Percentiles rank a stretch among this genome's conserved stretches.
phyloP scores from a whole-genome alignment of 805 yeast species.

The Myxozyma vanderwaltii region DNA sequence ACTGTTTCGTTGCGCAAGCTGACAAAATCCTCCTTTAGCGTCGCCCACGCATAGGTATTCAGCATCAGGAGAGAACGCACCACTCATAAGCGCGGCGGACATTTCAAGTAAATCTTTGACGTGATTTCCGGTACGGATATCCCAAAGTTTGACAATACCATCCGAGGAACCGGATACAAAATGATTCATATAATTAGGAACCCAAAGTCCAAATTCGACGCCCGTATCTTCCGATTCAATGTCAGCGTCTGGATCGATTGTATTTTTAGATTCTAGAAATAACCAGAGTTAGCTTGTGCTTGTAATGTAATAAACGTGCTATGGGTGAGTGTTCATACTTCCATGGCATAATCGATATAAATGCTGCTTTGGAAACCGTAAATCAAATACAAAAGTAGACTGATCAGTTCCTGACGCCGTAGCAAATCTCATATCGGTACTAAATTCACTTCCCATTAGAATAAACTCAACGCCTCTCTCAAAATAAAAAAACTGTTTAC shows the following conservation, averaged over 20 bases:
- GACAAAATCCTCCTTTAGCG: neutral
- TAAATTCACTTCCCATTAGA: neutral
- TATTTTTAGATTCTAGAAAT: neutral
- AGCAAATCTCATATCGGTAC: constrained; percentile 1
- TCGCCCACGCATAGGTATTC: constrained; percentile 13
- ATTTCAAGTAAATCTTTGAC: constrained; percentile 3
- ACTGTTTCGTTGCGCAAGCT: neutral
- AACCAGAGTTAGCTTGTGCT: neutral
- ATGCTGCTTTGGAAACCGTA: neutral
- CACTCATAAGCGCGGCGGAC: constrained; percentile 9
- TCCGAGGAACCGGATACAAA: constrained; percentile 16
- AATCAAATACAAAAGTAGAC: constrained; percentile 11
- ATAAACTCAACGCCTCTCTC: neutral
- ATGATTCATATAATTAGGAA: neutral
- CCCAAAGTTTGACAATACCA: constrained; percentile 19
- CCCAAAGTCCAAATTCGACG: constrained; percentile 11
- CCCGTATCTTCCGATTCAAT: constrained; percentile 10
- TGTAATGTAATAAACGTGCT: neutral
- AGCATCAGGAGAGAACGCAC: constrained; percentile 3
- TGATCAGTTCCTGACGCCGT: constrained; percentile 16
- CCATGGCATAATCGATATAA: constrained; percentile 8
- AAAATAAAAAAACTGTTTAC: neutral
- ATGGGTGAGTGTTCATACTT: neutral
- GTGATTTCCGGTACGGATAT: constrained; percentile 11
- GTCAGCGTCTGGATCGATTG: neutral